Evolutionary conservation across 176 grass and related monocot genomes (phyloP), one percentile per base, ranked within the genome.

Genomic region (Alloteropsis semialata): DNA sequence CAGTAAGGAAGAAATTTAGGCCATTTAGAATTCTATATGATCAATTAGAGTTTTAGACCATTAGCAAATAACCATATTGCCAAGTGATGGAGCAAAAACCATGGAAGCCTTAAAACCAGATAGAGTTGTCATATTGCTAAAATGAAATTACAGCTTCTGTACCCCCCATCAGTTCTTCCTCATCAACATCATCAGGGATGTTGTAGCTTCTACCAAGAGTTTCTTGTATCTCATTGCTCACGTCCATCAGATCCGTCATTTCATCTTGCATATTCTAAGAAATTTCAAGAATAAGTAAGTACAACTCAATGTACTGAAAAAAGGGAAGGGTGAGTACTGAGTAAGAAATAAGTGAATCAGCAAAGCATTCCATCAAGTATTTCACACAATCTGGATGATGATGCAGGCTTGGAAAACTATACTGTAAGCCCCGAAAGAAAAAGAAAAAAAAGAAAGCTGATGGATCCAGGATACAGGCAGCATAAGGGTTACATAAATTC

Each of bases 141-240:
- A 6, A 48, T 77, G 5, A 77, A 63, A 81, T 32, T 82, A 77
- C 2, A 48, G 46, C 3, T 24, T 82, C n/a, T 88, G 44, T 95
- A 98, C 96, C 96, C 14, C 96, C 96, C 93, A 95, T 88, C 24
- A 93, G 87, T 55, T 98, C 96, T 33, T 98, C 96, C 57, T 96
- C 96, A 69, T 95, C 96, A 82, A 98, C 90, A 15, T 98, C 92
- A 84, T 95, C 96, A 12, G 96, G 96, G n/a, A 98, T 71, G 68
- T 93, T 98, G 90, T 93, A 95, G 84, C 88, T 90, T 83, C 92
- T 94, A 62, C 96, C 92, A 42, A 98, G 92, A 51, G 90, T 88
- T 84, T 98, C 90, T 95, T 98, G 96, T 48, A 98, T 95, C 84
- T 98, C 96, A 32, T 79, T 93, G 84, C 96, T 95, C 81, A 91